Evolutionary conservation across 2,329 filamentous ascomycete genomes (phyloP).

Genomic region (Aspergillus sp.): DNA sequence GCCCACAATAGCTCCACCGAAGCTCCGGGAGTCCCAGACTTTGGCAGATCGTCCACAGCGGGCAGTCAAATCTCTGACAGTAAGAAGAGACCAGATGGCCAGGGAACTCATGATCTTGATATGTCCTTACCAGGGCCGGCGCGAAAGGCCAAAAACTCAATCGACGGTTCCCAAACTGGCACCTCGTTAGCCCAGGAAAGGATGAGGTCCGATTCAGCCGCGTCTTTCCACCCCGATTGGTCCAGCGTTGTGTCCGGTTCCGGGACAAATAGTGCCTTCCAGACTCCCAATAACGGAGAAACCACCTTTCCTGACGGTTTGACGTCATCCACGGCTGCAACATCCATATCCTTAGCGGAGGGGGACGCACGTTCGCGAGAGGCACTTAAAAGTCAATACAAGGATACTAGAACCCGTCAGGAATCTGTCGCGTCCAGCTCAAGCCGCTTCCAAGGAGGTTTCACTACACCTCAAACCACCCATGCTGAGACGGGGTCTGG

Average conservation of each 20-base stretch:
- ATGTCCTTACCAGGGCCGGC: slow-evolving; percentile 20
- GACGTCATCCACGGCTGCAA: slow-evolving; percentile 26
- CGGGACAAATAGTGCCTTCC: slow-evolving; percentile 30
- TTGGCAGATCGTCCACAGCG: slow-evolving; percentile 20
- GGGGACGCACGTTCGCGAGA: slow-evolving; percentile 29
- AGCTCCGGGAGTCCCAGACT: slow-evolving; percentile 18
- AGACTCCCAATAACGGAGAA: slow-evolving; percentile 27
- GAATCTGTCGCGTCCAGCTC: slow-evolving; percentile 43
- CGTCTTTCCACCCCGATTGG: slow-evolving; percentile 30
- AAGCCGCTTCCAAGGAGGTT: slow-evolving; percentile 45
- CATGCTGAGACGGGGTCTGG: slow-evolving; percentile 44
- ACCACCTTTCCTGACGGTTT: slow-evolving; percentile 28
- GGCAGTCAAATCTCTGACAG: slow-evolving; percentile 22
- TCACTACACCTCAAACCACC: slow-evolving; percentile 40
- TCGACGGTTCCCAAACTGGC: slow-evolving; percentile 25
- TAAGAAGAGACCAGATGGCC: slow-evolving; percentile 29
- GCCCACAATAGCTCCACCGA: slow-evolving; percentile 29
- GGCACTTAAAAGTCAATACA: slow-evolving; percentile 24
- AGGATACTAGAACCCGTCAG: slow-evolving; percentile 24
- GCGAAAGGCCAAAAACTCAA: slow-evolving; percentile 24
- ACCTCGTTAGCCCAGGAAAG: slow-evolving; percentile 33
- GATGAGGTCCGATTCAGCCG: slow-evolving; percentile 29
- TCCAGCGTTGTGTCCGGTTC: slow-evolving; percentile 25
- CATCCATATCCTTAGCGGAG: slow-evolving; percentile 30
- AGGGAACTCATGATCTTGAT: slow-evolving; percentile 29